Base-by-base conservation (phyloP, 768 basidiomycete genomes). In the Auriscalpium orientale region DNA sequence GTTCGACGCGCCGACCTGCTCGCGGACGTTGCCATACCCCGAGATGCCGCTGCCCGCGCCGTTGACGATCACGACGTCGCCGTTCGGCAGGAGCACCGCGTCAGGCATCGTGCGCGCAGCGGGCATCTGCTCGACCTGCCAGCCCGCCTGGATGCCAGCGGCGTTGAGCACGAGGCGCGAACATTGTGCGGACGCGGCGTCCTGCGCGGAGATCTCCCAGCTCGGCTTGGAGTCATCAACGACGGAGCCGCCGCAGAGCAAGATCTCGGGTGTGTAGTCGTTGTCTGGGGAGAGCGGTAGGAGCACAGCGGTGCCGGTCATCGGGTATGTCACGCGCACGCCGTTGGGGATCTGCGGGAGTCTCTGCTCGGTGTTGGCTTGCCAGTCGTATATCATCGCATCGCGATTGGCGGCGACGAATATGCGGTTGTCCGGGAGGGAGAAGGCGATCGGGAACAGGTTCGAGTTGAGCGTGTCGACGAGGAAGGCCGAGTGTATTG, bases 341-440 rank as follows among this genome's bases (percentile, higher is more conserved):
- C 82, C 83, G 58, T 91, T 89, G 8, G 89, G 89, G 62, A 91
- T 78, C 46, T 64, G 68, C 22, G 89, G 89, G 12, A 90, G 77
- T 37, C 77, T 70, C 28, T 68, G 73, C 67, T 90, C 88, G 1
- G 70, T 74, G 63, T 89, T 82, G 11, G 68, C 67, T 60, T 75
- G 66, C 88, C 87, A 89, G 68, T 91, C 78, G 62, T 91, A 91
- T 59, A 91, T 83, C 75, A 84, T 89, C 7, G 87, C 85, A 56
- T 89, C 84, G 37, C 73, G 80, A 65, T 91, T 90, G 4, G 89
- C 89, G 33, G 86, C 88, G 52, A 91, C 76, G 67, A 90, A 91
- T 3, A 91, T 61, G 22, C 67, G 80, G 10, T 84, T 85, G 59
- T 88, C 79, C 15, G 89, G 85, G 44, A 91, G 78, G 44, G 75